Conservation (phyloP, 768 basidiomycete genomes). For the Phanerochaete carnosa region DNA sequence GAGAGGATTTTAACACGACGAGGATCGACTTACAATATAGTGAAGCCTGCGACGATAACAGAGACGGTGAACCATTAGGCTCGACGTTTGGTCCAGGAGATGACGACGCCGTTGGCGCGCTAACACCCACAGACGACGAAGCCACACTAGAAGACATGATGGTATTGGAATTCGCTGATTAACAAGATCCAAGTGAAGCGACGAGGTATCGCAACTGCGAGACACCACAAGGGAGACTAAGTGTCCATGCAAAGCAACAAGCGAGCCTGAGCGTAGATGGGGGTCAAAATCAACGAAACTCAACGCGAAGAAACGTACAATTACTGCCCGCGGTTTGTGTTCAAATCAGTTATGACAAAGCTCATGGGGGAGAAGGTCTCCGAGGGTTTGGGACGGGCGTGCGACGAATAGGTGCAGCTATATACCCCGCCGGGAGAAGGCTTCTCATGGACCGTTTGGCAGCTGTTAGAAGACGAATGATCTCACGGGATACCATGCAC, state of each 20-base stretch:
- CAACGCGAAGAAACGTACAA: not conserved
- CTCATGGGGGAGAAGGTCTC: not conserved
- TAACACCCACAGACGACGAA: not conserved
- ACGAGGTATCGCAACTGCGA: too few species aligned
- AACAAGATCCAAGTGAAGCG: too few species aligned
- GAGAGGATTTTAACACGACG: too few species aligned
- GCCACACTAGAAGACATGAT: not conserved
- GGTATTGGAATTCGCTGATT: not conserved
- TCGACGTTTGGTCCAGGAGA: not conserved
- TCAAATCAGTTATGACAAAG: not conserved
- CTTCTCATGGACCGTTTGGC: not conserved
- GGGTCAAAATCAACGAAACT: not conserved
- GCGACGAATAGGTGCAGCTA: not conserved
- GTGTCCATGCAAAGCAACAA: not conserved
- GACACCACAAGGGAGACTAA: not conserved
- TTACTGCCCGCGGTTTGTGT: not conserved
- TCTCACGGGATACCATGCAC: not conserved
- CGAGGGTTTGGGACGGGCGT: not conserved
- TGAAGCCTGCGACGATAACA: slow-evolving; percentile 12
- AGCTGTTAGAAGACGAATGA: not conserved
- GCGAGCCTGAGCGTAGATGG: not conserved
- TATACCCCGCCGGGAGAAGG: not conserved
- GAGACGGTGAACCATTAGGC: not conserved
- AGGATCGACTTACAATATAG: slow-evolving; percentile 10
- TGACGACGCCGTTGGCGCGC: not conserved